phyloP scores from a whole-genome alignment of 23 red algal genomes.

The Gracilariopsis chorda region DNA sequence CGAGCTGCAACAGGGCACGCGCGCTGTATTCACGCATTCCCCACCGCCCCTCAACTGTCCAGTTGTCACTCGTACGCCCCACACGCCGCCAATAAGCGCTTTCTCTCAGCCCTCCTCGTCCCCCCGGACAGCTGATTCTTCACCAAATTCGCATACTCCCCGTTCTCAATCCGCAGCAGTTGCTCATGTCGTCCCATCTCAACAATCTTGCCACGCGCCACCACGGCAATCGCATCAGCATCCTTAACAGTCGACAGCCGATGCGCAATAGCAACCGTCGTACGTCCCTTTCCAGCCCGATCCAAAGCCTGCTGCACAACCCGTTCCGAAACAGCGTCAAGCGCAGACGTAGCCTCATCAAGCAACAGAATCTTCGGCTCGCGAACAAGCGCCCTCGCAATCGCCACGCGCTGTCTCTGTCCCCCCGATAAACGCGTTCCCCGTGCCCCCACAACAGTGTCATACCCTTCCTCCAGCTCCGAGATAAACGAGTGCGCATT shows the following conservation, averaged over 20 bases:
- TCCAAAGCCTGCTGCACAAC: constrained; percentile 85
- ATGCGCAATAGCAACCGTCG: constrained; percentile 94
- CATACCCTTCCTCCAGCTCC: constrained; percentile 88
- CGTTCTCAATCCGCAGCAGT: constrained; percentile 66
- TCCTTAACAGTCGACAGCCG: constrained; percentile 87
- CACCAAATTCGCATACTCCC: constrained; percentile 78
- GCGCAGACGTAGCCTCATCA: constrained; percentile 86
- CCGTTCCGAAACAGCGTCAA: constrained; percentile 84
- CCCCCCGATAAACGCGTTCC: constrained; percentile 81
- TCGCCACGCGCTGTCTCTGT: constrained; percentile 89
- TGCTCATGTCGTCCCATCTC: constrained; percentile 85
- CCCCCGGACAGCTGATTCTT: constrained; percentile 60
- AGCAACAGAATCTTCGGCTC: constrained; percentile 84
- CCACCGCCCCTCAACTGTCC: background rate
- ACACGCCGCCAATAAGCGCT: background rate
- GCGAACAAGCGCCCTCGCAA: constrained; percentile 90
- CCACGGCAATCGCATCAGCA: constrained; percentile 87
- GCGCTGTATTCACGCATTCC: background rate
- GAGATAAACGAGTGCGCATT: constrained; percentile 91
- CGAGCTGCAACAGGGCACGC: no score
- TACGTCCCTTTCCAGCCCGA: constrained; percentile 60
- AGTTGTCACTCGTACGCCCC: background rate
- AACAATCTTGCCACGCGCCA: constrained; percentile 80
- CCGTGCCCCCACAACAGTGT: constrained; percentile 79
- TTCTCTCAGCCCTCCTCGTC: background rate